Evolutionary conservation across 1,284 basidiomycete species (phyloP), one percentile per base, ranked within the genome.

Genomic region (Ceratobasidium sp.): DNA sequence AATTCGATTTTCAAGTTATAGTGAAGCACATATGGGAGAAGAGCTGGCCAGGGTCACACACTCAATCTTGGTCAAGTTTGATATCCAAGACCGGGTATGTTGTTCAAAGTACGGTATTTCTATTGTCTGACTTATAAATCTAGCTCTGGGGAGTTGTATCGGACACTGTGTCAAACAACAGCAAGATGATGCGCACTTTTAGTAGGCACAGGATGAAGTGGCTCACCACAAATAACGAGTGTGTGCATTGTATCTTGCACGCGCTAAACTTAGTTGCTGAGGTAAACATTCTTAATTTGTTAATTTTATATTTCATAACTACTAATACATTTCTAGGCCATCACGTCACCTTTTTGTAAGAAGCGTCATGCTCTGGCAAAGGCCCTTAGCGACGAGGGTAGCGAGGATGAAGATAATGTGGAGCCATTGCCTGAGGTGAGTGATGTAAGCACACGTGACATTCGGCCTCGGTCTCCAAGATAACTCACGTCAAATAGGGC

Each of bases 51-150:
- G 41, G 4, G 33, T 33, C 2, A 17, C 41, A 15, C 36, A 41
- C 6, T 14, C 19, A 11, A 22, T 60, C 2, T 36, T 29, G 57
- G 9, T 6, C 8, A 33, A 60, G 17, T 60, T 60, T 44, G 29
- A 22, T 6, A 60, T 60, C 41, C 9, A 36, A 22, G 57, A 60
- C 24, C 57, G 57, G 29, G 29, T 60, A 44, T n/a, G n/a, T n/a
- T n/a, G n/a, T n/a, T n/a, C n/a, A n/a, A n/a, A n/a, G n/a, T n/a
- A n/a, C n/a, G n/a, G n/a, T n/a, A n/a, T n/a, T n/a, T n/a, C n/a
- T n/a, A n/a, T n/a, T n/a, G n/a, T n/a, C 36, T 44, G 33, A 60
- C 24, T 6, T 24, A 29, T 11, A n/a, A 60, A 17, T 17, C 14
- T 11, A 60, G 57, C 31, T 60, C 3, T 60, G 57, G 57, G 57